A percentile compares a stretch with the other conserved stretches of the same genome.
These are phyloP conservation scores for Onygena corvina DNA, from an alignment of 2,329 filamentous ascomycete species.

Conservation along the genomic window DNA sequence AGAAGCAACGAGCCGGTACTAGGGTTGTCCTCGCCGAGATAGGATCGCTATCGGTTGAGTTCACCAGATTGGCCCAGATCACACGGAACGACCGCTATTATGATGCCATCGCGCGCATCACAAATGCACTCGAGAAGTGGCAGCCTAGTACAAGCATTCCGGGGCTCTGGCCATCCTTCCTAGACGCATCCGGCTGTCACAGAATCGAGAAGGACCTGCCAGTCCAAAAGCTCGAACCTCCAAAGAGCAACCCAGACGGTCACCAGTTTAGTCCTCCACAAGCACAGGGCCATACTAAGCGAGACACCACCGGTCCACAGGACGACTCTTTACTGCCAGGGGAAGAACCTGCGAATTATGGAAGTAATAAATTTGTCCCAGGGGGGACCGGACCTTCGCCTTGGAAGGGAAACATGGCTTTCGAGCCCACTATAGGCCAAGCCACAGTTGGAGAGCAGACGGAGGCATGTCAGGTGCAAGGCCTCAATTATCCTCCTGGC, in stretches of 20 bases:
- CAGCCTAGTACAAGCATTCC: conserved; percentile 29
- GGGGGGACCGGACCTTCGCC: not conserved
- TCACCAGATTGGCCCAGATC: conserved; percentile 32
- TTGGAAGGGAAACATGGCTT: conserved; percentile 6
- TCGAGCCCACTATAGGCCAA: not conserved
- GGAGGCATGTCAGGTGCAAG: conserved; percentile 30
- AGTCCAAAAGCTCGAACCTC: not conserved
- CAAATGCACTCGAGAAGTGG: conserved; percentile 24
- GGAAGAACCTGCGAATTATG: conserved; percentile 22
- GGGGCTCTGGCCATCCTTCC: conserved; percentile 35
- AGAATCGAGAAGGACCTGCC: conserved; percentile 14
- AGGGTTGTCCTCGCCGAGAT: conserved; percentile 26
- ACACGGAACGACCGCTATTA: conserved; percentile 30
- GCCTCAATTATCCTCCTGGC: conserved; percentile 27
- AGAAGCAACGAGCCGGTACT: conserved; percentile 21
- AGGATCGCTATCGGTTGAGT: conserved; percentile 31
- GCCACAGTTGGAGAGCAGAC: conserved; percentile 1
- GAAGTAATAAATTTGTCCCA: not conserved
- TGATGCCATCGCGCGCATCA: conserved; percentile 29
- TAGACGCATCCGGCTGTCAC: conserved; percentile 74
- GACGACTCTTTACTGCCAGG: conserved; percentile 17
- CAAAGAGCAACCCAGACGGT: not conserved
- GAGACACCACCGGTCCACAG: not conserved
- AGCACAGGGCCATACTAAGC: not conserved
- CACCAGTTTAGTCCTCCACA: not conserved